phyloP scores from a whole-genome alignment of 164 flowering plant species.

The Malania oleifera region DNA sequence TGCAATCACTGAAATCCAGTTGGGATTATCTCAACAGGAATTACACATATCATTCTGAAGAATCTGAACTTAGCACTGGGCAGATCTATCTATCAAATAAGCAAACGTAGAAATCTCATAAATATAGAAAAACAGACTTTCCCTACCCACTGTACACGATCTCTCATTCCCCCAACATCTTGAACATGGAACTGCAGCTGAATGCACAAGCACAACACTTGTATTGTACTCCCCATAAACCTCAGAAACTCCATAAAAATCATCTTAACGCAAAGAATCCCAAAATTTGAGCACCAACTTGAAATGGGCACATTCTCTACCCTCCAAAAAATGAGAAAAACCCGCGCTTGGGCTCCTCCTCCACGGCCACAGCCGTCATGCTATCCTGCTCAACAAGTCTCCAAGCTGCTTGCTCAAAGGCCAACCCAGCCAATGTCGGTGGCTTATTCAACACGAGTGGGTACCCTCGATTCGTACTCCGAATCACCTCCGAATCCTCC shows the following conservation, averaged over 20 bases:
- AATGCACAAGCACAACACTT: neutral
- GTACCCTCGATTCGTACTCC: slow-evolving; percentile 90
- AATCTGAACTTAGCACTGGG: neutral
- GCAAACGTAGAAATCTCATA: neutral
- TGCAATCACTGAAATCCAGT: too few relatives aligned
- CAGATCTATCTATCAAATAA: slow-evolving; percentile 1
- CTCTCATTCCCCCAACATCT: neutral
- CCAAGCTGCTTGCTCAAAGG: slow-evolving; percentile 99
- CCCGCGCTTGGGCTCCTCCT: slow-evolving; percentile 90
- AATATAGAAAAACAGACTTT: slow-evolving; percentile 6
- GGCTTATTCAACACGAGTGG: slow-evolving; percentile 94
- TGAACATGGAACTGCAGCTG: slow-evolving; percentile 3
- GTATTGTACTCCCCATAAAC: neutral
- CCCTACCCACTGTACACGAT: slow-evolving; percentile 37
- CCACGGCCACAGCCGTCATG: slow-evolving; percentile 94
- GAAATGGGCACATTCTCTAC: slow-evolving; percentile 15
- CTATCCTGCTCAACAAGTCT: slow-evolving; percentile 97
- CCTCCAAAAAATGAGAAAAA: slow-evolving; percentile 93
- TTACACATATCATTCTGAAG: too few relatives aligned
- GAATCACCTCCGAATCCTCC: slow-evolving; percentile 89
- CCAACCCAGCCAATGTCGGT: slow-evolving; percentile 92
- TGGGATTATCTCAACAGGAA: too few relatives aligned
- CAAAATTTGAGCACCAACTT: neutral
- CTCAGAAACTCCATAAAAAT: neutral
- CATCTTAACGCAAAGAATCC: neutral